Evolutionary conservation across 768 basidiomycete genomes (phyloP), one percentile per base, ranked within the genome.

Genomic region (Tricholoma terreum): DNA sequence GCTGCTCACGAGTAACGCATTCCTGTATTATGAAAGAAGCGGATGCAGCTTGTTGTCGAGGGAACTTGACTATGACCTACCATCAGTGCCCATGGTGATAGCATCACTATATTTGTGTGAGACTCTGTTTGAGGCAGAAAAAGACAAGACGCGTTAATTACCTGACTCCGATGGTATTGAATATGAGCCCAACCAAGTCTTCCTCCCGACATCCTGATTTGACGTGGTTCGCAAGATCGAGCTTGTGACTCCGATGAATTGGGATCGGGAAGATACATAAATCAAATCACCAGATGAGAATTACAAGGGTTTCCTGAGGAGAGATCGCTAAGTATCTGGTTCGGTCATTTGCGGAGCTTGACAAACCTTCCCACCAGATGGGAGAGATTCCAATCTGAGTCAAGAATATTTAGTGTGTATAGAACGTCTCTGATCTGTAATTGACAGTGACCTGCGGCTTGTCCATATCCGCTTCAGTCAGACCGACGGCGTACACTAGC

Each of bases 341-440:
- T 36, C 17, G 10, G 24, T 52, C 19, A 15, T 17, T 54, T 52
- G 61, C 58, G 61, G 42, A 10, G 31, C 24, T 17, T 33, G 49
- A 36, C 58, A n/a, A 40, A 87, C 91, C 91, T 80, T 94, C 92
- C 90, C 91, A 94, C 92, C 92, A 94, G 52, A 93, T 80, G 3
- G 90, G 86, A 30, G 89, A 89, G 65, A 94, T 92, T 46, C 92
- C 92, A 65, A 94, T 87, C 88, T 92, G 67, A 19, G 61, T 21
- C 45, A 27, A 45, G 34, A 56, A 63, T 27, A 61, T 57, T 53
- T 19, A 58, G 57, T 33, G 24, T 2, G 27, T 5, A 40, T 10
- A 27, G 22, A 4, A 15, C 14, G n/a, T 1, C 43, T 19, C n/a
- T 34, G 4, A 5, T 33, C 36, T 30, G 49, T n/a, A n/a, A 6